Percentiles rank a stretch among this genome's conserved stretches.
Evolutionary conservation across 2,329 filamentous ascomycete species (phyloP).

Genomic region (Amylocarpus encephaloides): DNA sequence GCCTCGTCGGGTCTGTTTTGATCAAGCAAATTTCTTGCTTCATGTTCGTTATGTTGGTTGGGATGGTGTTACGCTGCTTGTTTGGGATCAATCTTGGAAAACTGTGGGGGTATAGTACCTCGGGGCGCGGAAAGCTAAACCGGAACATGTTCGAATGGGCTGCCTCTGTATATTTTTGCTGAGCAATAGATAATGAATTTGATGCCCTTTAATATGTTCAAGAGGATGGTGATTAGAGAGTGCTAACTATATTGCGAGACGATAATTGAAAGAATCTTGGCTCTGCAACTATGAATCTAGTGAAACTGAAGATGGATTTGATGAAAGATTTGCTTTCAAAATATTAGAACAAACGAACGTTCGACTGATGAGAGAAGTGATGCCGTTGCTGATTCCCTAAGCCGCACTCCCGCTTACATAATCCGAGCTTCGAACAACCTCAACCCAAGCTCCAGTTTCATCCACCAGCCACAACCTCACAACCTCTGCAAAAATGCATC

Average conservation of each 20-base stretch:
- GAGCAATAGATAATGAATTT: conserved; percentile 10
- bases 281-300: no score
- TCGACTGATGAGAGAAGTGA: no score
- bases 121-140: neutral
- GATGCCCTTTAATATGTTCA: conserved; percentile 3
- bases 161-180: conserved; percentile 1
- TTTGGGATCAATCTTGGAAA: neutral
- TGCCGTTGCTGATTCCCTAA: neutral
- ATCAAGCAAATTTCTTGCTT: neutral
- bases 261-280: no score
- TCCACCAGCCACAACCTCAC: neutral
- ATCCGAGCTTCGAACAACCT: neutral
- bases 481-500: conserved; percentile 31
- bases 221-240: no score
- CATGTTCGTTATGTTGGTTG: neutral
- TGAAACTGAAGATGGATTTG: no score
- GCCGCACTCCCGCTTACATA: neutral
- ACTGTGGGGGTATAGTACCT: neutral
- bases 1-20: conserved; percentile 8
- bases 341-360: no score
- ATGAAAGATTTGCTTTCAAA: no score
- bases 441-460: neutral
- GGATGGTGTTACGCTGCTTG: neutral
- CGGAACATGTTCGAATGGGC: neutral
- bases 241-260: no score